Conservation (phyloP, 352 stramenopile genomes). For the Thraustochytrium striatum region DNA sequence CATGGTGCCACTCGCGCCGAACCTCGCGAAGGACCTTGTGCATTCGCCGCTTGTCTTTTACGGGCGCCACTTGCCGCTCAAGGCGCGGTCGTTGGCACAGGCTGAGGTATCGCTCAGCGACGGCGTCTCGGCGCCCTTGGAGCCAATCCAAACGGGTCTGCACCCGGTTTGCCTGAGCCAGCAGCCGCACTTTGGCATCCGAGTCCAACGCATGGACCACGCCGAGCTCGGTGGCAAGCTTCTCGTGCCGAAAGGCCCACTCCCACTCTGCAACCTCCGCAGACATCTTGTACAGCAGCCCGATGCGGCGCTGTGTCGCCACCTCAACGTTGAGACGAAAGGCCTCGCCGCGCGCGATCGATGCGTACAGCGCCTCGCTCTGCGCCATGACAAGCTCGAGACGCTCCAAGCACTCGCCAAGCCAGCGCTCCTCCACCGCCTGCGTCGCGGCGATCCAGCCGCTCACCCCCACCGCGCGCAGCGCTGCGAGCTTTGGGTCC, state of each 20-base stretch:
- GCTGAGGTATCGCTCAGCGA: no score
- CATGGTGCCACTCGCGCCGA: slow-evolving; percentile 1
- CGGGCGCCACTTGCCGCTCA: no score
- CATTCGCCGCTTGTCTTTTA: no score
- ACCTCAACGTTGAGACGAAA: not conserved
- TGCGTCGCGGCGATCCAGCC: not conserved
- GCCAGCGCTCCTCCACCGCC: not conserved
- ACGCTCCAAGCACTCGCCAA: not conserved
- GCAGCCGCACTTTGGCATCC: no score
- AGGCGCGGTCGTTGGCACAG: no score
- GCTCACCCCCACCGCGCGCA: not conserved
- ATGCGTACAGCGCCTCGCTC: no score
- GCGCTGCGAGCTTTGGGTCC: not conserved
- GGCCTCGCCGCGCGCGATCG: not conserved
- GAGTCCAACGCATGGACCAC: no score
- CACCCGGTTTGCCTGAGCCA: no score
- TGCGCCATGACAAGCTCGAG: no score
- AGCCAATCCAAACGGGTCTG: no score
- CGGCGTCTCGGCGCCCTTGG: no score
- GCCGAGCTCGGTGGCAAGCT: not conserved
- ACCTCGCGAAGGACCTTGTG: no score
- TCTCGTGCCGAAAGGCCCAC: slow-evolving; percentile 21
- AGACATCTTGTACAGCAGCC: not conserved
- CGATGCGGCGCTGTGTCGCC: not conserved
- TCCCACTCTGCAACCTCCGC: not conserved